These are phyloP conservation scores for Teunomyces tritomae DNA, from an alignment of 805 yeast species.

Conservation along the genomic window DNA sequence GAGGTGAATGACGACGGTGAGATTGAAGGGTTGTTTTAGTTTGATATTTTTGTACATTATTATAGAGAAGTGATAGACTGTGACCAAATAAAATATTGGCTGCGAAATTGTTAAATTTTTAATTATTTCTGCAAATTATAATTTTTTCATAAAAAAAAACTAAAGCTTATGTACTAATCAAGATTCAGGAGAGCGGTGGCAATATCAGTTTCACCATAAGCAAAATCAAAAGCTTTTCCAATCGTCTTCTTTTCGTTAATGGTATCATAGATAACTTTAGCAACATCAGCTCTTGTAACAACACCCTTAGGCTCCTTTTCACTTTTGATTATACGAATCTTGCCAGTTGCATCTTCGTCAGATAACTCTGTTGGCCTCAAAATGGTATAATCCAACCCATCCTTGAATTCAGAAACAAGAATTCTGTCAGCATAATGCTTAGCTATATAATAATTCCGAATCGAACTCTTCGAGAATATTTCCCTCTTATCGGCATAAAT, in stretches of 20 bases:
- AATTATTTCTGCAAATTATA: background rate
- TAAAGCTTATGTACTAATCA: background rate
- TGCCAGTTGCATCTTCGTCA: constrained; percentile 44
- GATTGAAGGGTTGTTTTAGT: constrained; percentile 89
- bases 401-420: constrained; percentile 34
- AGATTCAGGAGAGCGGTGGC: background rate
- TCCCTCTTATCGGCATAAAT: constrained; percentile 51
- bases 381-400: constrained; percentile 52
- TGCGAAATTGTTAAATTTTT: background rate
- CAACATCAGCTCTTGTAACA: constrained; percentile 56
- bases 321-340: constrained; percentile 32
- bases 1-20: constrained; percentile 89
- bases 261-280: constrained; percentile 39
- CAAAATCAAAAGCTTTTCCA: constrained; percentile 43
- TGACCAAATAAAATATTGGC: background rate
- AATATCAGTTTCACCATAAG: constrained; percentile 38
- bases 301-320: constrained; percentile 19
- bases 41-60: constrained; percentile 5
- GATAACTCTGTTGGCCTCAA: constrained; percentile 51
- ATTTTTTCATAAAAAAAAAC: background rate
- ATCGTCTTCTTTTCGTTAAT: constrained; percentile 36
- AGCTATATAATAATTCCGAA: constrained; percentile 53
- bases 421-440: constrained; percentile 58
- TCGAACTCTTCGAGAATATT: constrained; percentile 35
- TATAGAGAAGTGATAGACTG: constrained; percentile 3